Evolutionary conservation across 2,329 filamentous ascomycete species (phyloP), one percentile per base, ranked within the genome.

Genomic region (Ophiosphaerella korrae): DNA sequence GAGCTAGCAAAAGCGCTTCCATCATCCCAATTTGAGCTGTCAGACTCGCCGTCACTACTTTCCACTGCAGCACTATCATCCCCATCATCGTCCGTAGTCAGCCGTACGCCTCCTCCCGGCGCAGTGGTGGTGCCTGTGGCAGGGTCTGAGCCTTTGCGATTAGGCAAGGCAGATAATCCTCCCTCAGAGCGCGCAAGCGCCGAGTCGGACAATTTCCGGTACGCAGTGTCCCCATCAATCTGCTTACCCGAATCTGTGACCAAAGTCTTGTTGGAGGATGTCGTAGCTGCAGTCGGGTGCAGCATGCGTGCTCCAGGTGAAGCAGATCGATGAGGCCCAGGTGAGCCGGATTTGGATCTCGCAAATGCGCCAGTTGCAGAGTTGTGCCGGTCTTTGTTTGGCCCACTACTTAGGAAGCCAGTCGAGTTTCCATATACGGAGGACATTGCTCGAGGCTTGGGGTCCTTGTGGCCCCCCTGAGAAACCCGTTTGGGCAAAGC

Each of bases 141-240:
- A 7, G 68, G 70, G 50, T 75, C 68, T 35, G 71, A 72, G 14
- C 68, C 73, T 60, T 86, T 87, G 43, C 83, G 81, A 55, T 58
- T 68, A 12, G 53, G 61, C 13, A 90, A 76, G 43, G 80, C 77
- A 6, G 87, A 81, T 29, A 93, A 74, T 43, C 78, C 83, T 24
- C 88, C 86, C 14, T 84, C 81, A 5, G 86, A 85, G 26, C 80
- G 81, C 3, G 84, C 79, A 37, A 92, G 74, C 43, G 87, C 86
- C 9, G 87, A 87, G 66, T 92, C 87, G 1, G 88, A 90, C 14
- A 92, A 75, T 51, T 84, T 82, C 43, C 86, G 81, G 66, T 92
- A 90, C 3, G 88, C 87, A 56, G 79, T 87, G 51, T 82, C 84
- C 72, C 89, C 83, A 66, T 92, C 87, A 44, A 91, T 76, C 1